phyloP scores from a whole-genome alignment of 805 yeast genomes.

The Kuraishia piskuri region DNA sequence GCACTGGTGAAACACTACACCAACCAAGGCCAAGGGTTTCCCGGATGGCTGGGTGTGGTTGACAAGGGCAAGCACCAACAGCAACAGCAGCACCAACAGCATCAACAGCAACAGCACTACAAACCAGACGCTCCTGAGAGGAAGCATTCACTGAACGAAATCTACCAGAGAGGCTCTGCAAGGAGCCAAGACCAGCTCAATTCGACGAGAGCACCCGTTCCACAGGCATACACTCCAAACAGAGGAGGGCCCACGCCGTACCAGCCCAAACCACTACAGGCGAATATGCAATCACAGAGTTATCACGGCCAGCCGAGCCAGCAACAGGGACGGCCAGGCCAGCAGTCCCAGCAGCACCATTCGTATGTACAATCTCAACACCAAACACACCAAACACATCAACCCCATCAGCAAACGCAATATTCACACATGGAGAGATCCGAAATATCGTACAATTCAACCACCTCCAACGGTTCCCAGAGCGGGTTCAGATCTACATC shows the following conservation, averaged over 20 bases:
- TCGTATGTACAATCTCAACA: not conserved
- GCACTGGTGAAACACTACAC: conserved; percentile 20
- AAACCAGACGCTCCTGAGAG: not conserved
- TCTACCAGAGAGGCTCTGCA: not conserved
- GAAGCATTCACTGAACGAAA: not conserved
- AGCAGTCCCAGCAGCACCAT: not conserved
- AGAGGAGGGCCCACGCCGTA: not conserved
- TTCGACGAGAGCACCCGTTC: not conserved
- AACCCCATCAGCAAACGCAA: not conserved
- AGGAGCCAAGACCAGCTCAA: not conserved
- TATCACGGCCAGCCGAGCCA: not conserved
- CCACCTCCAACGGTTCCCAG: not conserved
- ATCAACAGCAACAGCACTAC: conserved; percentile 2
- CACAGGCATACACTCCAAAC: not conserved
- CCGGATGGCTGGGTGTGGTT: conserved; percentile 20
- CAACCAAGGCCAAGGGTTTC: conserved; percentile 12
- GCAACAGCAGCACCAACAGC: conserved; percentile 2
- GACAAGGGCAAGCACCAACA: not conserved
- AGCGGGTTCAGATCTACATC: not conserved
- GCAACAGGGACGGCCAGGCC: not conserved
- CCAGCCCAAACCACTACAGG: not conserved
- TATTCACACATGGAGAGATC: not conserved
- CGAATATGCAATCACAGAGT: not conserved
- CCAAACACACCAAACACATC: not conserved
- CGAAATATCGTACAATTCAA: not conserved